A percentile compares a stretch with the other conserved stretches of the same genome.
Evolutionary conservation across 176 grass and related monocot genomes (phyloP).

Genomic region (sorghum (Sorghum bicolor)): Sorghum_bicolor_NCBIv3 NC_012878.2:15265501-15266000

Average conservation of each 20-base stretch:
- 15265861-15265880: background rate
- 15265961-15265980: background rate
- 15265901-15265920: background rate
- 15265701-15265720: no score
- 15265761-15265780: no score
- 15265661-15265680: no score
- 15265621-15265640: background rate
- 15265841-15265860: no score
- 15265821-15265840: no score
- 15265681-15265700: no score
- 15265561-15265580: background rate
- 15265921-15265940: background rate
- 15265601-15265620: background rate
- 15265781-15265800: no score
- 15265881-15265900: background rate
- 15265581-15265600: background rate
- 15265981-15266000: background rate
- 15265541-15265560: background rate
- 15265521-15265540: background rate
- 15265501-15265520: background rate
- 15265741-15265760: no score
- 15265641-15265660: background rate
- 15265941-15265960: background rate
- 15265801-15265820: no score
- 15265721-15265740: no score